Evolutionary conservation across 2,329 filamentous ascomycete species (phyloP).

Genomic region (Ambrosiella xylebori): DNA sequence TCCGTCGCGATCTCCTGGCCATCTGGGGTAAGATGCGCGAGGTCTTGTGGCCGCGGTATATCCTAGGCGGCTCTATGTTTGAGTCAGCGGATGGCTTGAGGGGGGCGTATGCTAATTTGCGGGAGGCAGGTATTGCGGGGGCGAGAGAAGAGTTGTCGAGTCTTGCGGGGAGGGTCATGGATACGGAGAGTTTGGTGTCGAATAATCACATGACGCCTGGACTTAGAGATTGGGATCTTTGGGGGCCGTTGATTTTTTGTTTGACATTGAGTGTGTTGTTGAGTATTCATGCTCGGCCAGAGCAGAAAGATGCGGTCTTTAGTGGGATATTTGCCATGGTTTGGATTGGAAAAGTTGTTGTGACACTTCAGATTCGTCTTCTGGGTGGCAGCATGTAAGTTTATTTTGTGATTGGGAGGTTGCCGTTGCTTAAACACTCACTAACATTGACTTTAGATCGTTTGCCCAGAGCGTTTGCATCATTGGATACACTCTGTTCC

Average conservation of each 20-base stretch:
- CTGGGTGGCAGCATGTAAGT: conserved; percentile 92
- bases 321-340: conserved; percentile 92
- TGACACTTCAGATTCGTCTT: conserved; percentile 95
- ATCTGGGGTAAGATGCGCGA: conserved; percentile 98
- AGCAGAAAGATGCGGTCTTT: conserved; percentile 80
- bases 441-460: conserved; percentile 39
- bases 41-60: conserved; percentile 88
- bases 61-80: conserved; percentile 56
- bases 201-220: conserved; percentile 71
- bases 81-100: conserved; percentile 36
- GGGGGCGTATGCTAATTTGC: conserved; percentile 44
- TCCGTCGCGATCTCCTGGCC: conserved; percentile 75
- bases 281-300: conserved; percentile 59
- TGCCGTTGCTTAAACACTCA: neutral
- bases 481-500: conserved; percentile 96
- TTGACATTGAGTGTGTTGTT: conserved; percentile 73
- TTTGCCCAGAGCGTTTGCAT: conserved; percentile 97
- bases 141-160: conserved; percentile 45
- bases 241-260: conserved; percentile 92
- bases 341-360: conserved; percentile 90
- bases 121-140: conserved; percentile 39
- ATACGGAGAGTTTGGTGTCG: conserved; percentile 40
- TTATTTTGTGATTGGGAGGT: neutral
- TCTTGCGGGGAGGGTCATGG: conserved; percentile 43
- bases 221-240: conserved; percentile 91